Base-by-base conservation (phyloP, 2,329 filamentous ascomycete species). In the Raffaelea albimanens region DNA sequence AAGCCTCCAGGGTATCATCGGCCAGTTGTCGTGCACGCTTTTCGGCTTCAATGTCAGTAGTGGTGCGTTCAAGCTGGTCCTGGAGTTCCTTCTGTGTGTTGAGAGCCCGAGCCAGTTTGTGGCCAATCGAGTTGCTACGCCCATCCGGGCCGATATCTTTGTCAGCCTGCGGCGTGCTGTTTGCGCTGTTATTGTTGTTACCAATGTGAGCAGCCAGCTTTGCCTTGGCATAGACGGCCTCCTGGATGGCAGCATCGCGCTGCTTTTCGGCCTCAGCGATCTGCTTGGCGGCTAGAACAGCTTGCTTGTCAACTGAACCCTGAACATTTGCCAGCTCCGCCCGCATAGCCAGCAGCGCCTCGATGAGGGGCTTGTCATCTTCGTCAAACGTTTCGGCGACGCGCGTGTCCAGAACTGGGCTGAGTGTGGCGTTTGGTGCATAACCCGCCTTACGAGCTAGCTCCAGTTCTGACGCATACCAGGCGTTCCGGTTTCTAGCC, bases 211-310 rank as follows among this genome's bases (percentile, higher is more conserved):
- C 90, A 25, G 90, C 90, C 45, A 96, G 71, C 61, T 88, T 96
- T 3, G 94, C 89, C 61, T 94, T 95, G 31, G 90, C 87, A 64
- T 97, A 97, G 1, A 93, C 85, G 1, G 93, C 93, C 67, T 98
- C 94, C 57, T 84, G 86, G 46, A 98, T 83, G n/a, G 93, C 93
- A 38, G 85, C 82, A 65, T 98, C 93, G 44, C 94, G 79, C 68
- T 98, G 93, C 61, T 87, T 90, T 62, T 98, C 93, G 1, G 94
- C 85, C 61, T 96, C 90, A 2, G 91, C 90, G 52, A 98, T 90
- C 52, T 91, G 82, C 63, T 85, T 90, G 0, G 90, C 88, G 9
- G 93, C 90, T 48, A 87, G 70, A 8, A 87, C 73, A 13, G 89
- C 86, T 67, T 97, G 93, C 56, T 87, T 82, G 56, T 96, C 90